Evolutionary conservation across 1,284 basidiomycete species (phyloP).

Genomic region (Cryptococcus hybrid): DNA sequence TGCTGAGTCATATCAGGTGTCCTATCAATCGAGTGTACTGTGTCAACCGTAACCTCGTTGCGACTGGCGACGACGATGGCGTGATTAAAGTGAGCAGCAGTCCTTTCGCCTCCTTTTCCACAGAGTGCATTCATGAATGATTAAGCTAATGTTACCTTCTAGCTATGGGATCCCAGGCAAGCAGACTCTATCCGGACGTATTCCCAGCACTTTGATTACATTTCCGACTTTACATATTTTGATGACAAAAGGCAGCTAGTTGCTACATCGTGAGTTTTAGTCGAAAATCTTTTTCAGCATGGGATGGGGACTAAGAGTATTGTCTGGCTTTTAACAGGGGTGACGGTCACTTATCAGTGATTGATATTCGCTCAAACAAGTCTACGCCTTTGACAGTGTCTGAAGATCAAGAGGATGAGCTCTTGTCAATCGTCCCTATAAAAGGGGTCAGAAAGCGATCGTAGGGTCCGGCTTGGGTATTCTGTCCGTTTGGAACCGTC

Average conservation of each 20-base stretch:
- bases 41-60: conserved; percentile 66
- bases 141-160: conserved; percentile 4
- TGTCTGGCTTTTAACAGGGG: conserved; percentile 57
- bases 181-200: conserved; percentile 65
- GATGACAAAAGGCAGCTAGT: conserved; percentile 81
- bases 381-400: conserved; percentile 70
- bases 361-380: conserved; percentile 80
- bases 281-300: neutral
- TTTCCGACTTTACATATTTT: conserved; percentile 87
- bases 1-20: conserved; percentile 58
- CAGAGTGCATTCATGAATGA: neutral
- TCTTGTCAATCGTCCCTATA: conserved; percentile 79
- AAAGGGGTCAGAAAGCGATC: conserved; percentile 77
- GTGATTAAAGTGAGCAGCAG: conserved; percentile 71
- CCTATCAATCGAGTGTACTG: conserved; percentile 79
- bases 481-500: conserved; percentile 85
- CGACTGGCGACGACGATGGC: conserved; percentile 90
- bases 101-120: neutral
- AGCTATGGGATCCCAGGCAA: conserved; percentile 87
- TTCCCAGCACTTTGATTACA: conserved; percentile 91
- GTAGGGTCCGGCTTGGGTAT: conserved; percentile 90
- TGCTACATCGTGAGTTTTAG: conserved; percentile 67
- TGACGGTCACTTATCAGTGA: conserved; percentile 85
- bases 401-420: conserved; percentile 94
- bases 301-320: neutral